Evolutionary conservation across 257 asterid species (phyloP).

Genomic region (Paulownia fortunei): DNA sequence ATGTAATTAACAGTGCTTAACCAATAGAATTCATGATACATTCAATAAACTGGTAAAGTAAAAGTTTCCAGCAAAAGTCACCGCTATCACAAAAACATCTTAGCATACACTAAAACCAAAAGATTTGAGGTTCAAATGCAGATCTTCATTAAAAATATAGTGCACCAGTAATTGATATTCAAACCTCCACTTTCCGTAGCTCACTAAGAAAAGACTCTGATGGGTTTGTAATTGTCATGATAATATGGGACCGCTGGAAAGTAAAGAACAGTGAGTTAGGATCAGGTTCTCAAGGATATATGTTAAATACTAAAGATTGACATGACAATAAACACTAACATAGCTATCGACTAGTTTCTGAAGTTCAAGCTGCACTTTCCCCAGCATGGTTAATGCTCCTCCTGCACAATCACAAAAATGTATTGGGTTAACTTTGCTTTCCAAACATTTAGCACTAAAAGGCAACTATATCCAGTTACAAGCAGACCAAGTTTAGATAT

Average conservation of each 20-base stretch:
- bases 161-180: constrained; percentile 21
- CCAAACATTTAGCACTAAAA: constrained; percentile 7
- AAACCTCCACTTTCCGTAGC: constrained; percentile 97
- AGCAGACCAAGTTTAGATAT: constrained; percentile 10
- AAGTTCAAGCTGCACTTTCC: constrained; percentile 85
- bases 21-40: not conserved
- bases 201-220: constrained; percentile 95
- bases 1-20: not conserved
- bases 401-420: constrained; percentile 53
- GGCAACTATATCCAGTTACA: constrained; percentile 11
- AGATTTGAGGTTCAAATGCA: constrained; percentile 1
- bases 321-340: constrained; percentile 55
- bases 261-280: constrained; percentile 42
- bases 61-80: not conserved
- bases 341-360: constrained; percentile 86
- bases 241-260: constrained; percentile 82
- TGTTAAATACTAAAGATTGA: constrained; percentile 18
- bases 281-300: constrained; percentile 23
- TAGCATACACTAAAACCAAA: constrained; percentile 5
- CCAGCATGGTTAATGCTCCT: constrained; percentile 72
- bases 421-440: not conserved
- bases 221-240: constrained; percentile 88
- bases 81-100: constrained; percentile 19
- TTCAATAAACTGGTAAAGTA: not conserved
- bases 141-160: constrained; percentile 1